Evolutionary conservation across 768 basidiomycete genomes (phyloP).

Genomic region (Leccinum olivaceopallidum): DNA sequence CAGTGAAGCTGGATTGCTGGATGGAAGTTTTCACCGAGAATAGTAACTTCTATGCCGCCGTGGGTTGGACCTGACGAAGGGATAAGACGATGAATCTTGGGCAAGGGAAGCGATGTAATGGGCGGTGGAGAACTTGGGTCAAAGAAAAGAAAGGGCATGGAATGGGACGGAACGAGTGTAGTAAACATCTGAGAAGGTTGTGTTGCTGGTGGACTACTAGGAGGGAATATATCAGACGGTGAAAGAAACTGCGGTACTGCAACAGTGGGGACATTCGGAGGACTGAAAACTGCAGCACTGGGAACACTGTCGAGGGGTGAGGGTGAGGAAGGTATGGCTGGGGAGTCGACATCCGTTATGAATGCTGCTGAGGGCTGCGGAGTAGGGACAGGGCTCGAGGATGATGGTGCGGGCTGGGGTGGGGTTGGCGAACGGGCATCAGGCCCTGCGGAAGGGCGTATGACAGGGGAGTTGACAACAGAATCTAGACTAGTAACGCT

Average conservation of each 20-base stretch:
- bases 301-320: conserved; percentile 10
- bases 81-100: conserved; percentile 83
- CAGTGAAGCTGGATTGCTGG: conserved; percentile 69
- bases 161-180: conserved; percentile 35
- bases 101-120: conserved; percentile 51
- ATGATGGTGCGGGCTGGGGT: conserved; percentile 19
- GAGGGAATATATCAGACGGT: conserved; percentile 21
- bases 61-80: conserved; percentile 83
- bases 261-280: conserved; percentile 17
- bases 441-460: conserved; percentile 35
- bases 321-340: conserved; percentile 4
- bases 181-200: conserved; percentile 24
- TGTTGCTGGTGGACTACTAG: conserved; percentile 12
- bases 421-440: conserved; percentile 34
- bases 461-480: conserved; percentile 45
- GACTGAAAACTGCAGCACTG: conserved; percentile 14
- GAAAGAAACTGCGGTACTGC: conserved; percentile 20
- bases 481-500: conserved; percentile 55
- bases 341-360: conserved; percentile 7
- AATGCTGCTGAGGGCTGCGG: conserved; percentile 9
- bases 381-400: conserved; percentile 15
- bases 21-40: conserved; percentile 91
- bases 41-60: conserved; percentile 93
- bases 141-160: conserved; percentile 64
- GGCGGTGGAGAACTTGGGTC: conserved; percentile 50